A percentile compares a stretch with the other conserved stretches of the same genome.
Conservation (phyloP, 2,329 filamentous ascomycete genomes). For the Microcera coccophila region DNA sequence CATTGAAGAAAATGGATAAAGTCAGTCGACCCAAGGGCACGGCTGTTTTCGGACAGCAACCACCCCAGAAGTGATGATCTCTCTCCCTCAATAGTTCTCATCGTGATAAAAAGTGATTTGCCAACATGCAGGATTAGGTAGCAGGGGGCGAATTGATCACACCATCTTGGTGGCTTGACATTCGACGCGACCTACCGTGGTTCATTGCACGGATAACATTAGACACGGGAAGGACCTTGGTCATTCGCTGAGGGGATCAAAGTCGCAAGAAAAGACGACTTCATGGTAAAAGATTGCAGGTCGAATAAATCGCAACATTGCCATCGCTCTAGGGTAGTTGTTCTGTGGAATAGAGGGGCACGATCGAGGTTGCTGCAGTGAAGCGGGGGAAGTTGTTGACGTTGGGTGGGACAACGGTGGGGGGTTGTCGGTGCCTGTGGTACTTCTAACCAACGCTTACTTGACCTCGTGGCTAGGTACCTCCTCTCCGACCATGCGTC, state of each 20-base stretch:
- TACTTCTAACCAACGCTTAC: slow-evolving; percentile 1
- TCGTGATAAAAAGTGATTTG: too few species aligned
- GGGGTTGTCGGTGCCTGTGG: slow-evolving; percentile 4
- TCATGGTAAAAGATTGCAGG: neutral
- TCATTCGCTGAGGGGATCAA: neutral
- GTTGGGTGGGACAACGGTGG: slow-evolving; percentile 6
- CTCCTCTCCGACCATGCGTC: slow-evolving; percentile 4
- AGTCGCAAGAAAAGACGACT: neutral
- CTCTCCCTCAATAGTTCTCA: too few species aligned
- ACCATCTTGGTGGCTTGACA: neutral
- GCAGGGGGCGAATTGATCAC: neutral
- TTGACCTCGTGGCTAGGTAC: slow-evolving; percentile 7
- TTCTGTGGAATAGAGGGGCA: neutral
- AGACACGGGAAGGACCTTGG: neutral
- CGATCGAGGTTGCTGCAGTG: neutral
- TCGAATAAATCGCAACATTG: neutral
- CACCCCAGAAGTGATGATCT: too few species aligned
- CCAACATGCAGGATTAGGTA: neutral
- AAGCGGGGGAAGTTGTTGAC: neutral
- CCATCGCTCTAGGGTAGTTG: neutral
- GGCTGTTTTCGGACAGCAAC: too few species aligned
- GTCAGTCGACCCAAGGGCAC: too few species aligned
- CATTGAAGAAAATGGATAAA: too few species aligned
- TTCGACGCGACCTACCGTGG: neutral
- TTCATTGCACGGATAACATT: neutral